A percentile compares a stretch with the other conserved stretches of the same genome.
phyloP scores from a whole-genome alignment of 305 asterid genomes.

The Plantago rigida region DNA sequence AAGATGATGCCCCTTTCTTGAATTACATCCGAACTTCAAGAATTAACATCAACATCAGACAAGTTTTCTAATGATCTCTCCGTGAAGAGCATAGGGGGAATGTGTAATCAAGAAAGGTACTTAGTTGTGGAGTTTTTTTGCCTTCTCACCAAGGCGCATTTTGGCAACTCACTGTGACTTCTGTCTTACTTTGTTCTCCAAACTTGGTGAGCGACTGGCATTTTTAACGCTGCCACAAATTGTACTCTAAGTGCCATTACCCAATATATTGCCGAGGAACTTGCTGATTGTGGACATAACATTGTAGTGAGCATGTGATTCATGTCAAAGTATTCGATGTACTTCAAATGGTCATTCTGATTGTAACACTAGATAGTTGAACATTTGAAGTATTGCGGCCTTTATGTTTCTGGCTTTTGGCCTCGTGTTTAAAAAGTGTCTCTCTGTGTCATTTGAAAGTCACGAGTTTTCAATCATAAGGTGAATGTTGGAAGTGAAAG shows the following conservation, averaged over 20 bases:
- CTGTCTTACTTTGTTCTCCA: too few relatives aligned
- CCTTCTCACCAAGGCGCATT: too few relatives aligned
- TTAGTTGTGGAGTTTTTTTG: slow-evolving; percentile 3
- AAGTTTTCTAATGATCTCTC: slow-evolving; percentile 43
- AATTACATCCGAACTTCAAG: slow-evolving; percentile 67
- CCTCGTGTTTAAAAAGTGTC: too few relatives aligned
- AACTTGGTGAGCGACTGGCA: too few relatives aligned
- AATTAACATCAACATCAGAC: slow-evolving; percentile 91
- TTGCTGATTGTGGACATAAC: neutral
- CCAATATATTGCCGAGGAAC: too few relatives aligned
- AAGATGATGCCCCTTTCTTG: slow-evolving; percentile 40
- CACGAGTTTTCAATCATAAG: too few relatives aligned
- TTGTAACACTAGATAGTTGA: too few relatives aligned
- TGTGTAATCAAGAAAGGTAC: slow-evolving; percentile 1
- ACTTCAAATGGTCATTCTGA: neutral
- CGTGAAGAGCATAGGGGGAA: neutral
- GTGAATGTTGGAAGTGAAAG: too few relatives aligned
- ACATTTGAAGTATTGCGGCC: neutral
- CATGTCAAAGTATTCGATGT: neutral
- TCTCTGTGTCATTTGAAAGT: too few relatives aligned
- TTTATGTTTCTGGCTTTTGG: too few relatives aligned
- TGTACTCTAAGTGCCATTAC: neutral
- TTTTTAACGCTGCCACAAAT: neutral
- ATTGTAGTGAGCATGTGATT: neutral
- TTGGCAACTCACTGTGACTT: too few relatives aligned